These are phyloP conservation scores for Physcomitrium patens DNA, from an alignment of 225 moss, liverwort and hornwort species.

Conservation along the genomic window DNA sequence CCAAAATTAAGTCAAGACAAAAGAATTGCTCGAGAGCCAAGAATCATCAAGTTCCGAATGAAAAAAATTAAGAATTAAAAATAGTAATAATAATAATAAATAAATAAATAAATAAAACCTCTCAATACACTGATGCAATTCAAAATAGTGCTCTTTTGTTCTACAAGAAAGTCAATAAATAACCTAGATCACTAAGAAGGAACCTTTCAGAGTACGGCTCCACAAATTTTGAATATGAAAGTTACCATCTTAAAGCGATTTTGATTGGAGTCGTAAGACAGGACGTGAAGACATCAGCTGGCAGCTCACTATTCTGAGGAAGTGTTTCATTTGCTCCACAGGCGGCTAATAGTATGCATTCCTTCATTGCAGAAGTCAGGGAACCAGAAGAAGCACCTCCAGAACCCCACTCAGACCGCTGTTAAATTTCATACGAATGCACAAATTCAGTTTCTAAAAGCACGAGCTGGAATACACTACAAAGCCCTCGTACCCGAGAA, in stretches of 20 bases:
- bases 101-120: too few relatives aligned
- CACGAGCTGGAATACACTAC: background rate
- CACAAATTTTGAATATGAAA: conserved; percentile 3
- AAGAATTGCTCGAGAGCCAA: background rate
- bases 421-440: conserved; percentile 20
- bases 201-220: background rate
- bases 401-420: conserved; percentile 75
- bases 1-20: background rate
- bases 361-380: conserved; percentile 59
- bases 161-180: background rate
- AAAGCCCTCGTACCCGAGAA: background rate
- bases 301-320: conserved; percentile 82
- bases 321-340: conserved; percentile 81
- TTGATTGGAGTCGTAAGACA: conserved; percentile 91
- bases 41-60: background rate
- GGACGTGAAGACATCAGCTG: conserved; percentile 88
- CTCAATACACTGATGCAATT: background rate
- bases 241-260: conserved; percentile 83
- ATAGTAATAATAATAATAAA: too few relatives aligned
- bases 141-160: too few relatives aligned
- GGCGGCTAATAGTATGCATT: conserved; percentile 83
- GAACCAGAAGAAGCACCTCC: conserved; percentile 45
- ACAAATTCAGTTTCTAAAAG: background rate
- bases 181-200: background rate
- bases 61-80: background rate